phyloP scores from a whole-genome alignment of 2,329 filamentous ascomycete genomes.

The Bipolaris victoriae region DNA sequence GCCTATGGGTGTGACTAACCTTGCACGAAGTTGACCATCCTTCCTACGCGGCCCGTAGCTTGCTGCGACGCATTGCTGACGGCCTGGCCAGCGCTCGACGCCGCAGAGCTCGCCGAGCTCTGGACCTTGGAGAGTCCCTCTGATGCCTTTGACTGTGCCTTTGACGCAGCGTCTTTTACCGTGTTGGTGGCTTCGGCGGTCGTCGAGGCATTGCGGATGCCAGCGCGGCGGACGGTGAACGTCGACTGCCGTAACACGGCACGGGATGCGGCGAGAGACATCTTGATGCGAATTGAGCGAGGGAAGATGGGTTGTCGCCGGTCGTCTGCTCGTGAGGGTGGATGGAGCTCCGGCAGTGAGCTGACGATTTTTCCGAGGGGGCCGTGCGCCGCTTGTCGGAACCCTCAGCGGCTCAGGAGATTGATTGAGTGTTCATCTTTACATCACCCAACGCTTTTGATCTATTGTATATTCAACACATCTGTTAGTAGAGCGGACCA shows the following conservation, averaged over 20 bases:
- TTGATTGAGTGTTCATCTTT: slow-evolving; percentile 1
- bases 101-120: slow-evolving; percentile 77
- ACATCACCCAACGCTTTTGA: slow-evolving; percentile 5
- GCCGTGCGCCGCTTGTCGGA: slow-evolving; percentile 21
- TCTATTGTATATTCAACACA: neutral
- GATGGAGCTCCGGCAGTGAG: slow-evolving; percentile 23
- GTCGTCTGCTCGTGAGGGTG: slow-evolving; percentile 20
- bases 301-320: slow-evolving; percentile 28
- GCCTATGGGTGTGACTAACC: slow-evolving; percentile 64
- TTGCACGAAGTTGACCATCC: slow-evolving; percentile 78
- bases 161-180: slow-evolving; percentile 58
- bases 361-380: slow-evolving; percentile 29
- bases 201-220: slow-evolving; percentile 57
- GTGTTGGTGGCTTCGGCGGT: slow-evolving; percentile 55
- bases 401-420: slow-evolving; percentile 19
- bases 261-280: slow-evolving; percentile 57
- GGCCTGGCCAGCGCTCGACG: slow-evolving; percentile 72
- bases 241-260: slow-evolving; percentile 54
- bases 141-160: slow-evolving; percentile 76
- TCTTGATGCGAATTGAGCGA: slow-evolving; percentile 41
- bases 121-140: slow-evolving; percentile 83
- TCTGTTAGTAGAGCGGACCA: neutral
- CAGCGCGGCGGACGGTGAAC: slow-evolving; percentile 51
- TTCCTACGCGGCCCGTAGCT: slow-evolving; percentile 66
- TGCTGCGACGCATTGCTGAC: slow-evolving; percentile 51